Evolutionary conservation across 345 rosid species (phyloP).

Genomic region (Syzygium jambos): DNA sequence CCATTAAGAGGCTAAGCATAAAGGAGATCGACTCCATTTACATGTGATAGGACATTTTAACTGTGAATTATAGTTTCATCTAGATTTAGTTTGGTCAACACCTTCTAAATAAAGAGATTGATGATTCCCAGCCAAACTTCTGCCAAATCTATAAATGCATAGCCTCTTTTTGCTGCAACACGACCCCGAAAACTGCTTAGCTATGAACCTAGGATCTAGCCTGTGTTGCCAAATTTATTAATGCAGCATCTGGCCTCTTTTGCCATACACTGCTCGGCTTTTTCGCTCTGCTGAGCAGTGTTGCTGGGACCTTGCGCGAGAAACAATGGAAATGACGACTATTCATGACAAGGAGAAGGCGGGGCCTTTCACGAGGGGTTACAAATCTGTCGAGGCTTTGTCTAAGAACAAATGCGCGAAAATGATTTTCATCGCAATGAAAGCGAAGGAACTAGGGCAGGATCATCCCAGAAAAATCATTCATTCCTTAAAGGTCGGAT

Average conservation of each 20-base stretch:
- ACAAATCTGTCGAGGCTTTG: background rate
- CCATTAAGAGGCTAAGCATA: background rate
- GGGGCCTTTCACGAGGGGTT: background rate
- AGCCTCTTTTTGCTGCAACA: background rate
- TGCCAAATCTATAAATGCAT: background rate
- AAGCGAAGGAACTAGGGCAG: conserved; percentile 11
- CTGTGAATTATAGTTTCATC: background rate
- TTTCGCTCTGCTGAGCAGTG: background rate
- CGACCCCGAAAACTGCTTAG: background rate
- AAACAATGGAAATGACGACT: background rate
- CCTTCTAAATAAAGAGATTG: background rate
- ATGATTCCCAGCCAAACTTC: background rate
- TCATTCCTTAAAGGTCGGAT: conserved; percentile 34
- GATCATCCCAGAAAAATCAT: conserved; percentile 34
- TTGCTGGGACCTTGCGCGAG: background rate
- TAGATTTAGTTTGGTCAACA: background rate
- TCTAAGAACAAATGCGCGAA: background rate
- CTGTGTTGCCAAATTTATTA: background rate
- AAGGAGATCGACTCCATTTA: background rate
- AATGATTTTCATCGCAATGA: background rate
- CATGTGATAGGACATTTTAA: background rate
- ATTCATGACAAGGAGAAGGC: background rate
- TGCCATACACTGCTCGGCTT: background rate
- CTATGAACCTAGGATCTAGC: background rate
- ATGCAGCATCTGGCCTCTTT: background rate